phyloP scores from a whole-genome alignment of 495 filamentous ascomycete species.

The Cairneyella variabilis region DNA sequence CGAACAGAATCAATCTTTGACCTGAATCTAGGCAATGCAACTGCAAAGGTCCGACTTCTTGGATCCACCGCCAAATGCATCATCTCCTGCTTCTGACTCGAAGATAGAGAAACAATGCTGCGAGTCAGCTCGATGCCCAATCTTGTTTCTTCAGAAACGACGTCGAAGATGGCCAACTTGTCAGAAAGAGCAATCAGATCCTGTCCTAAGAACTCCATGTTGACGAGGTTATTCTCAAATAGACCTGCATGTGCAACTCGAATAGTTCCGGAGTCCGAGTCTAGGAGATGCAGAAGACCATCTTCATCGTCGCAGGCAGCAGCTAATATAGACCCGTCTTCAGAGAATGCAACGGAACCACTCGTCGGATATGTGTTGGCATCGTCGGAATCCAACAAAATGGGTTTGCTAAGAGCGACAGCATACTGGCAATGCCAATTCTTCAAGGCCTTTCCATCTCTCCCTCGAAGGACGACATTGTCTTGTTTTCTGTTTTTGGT shows the following conservation, averaged over 20 bases:
- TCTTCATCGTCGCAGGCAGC: conserved; percentile 42
- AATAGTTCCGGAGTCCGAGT: conserved; percentile 53
- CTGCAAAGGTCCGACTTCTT: conserved; percentile 52
- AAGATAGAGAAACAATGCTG: conserved; percentile 28
- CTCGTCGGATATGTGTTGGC: conserved; percentile 23
- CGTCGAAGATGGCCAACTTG: conserved; percentile 61
- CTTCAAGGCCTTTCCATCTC: conserved; percentile 47
- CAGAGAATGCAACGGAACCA: conserved; percentile 66
- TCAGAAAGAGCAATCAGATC: conserved; percentile 61
- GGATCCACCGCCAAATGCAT: conserved; percentile 59
- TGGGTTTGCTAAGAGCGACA: conserved; percentile 48
- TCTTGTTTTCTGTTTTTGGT: conserved; percentile 60
- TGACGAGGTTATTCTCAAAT: conserved; percentile 48
- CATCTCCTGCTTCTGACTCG: conserved; percentile 32
- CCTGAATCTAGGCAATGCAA: conserved; percentile 43
- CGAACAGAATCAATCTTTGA: too few species aligned
- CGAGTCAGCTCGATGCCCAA: conserved; percentile 42
- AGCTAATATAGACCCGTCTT: conserved; percentile 84
- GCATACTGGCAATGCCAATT: conserved; percentile 70
- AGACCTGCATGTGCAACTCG: conserved; percentile 50
- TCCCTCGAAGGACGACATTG: conserved; percentile 53
- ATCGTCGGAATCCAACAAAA: conserved; percentile 31
- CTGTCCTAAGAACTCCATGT: conserved; percentile 54
- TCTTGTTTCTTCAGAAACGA: conserved; percentile 54
- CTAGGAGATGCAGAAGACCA: conserved; percentile 55